phyloP scores from a whole-genome alignment of 192 early-diverging fungal species.

The Mycoemilia scoparia region DNA sequence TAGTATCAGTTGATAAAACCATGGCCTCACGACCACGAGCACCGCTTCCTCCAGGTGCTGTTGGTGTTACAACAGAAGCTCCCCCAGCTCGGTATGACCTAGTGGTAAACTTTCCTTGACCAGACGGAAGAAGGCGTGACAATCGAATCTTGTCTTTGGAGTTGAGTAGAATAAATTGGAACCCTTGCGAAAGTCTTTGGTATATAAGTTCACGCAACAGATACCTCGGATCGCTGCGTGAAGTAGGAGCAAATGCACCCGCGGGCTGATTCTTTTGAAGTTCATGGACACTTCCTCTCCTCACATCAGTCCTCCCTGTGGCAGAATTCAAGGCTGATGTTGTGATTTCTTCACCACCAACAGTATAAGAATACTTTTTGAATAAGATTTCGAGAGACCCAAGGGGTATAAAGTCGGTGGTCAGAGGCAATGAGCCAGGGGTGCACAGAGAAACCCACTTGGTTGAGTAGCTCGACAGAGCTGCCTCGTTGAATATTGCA shows the following conservation, averaged over 20 bases:
- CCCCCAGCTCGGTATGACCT: too few relatives aligned
- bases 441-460: conserved; percentile 84
- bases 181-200: conserved; percentile 83
- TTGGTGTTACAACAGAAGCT: background rate
- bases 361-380: conserved; percentile 38
- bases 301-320: too few relatives aligned
- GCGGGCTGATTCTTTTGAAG: conserved; percentile 6
- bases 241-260: background rate
- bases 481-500: conserved; percentile 47
- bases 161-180: conserved; percentile 56
- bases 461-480: conserved; percentile 36
- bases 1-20: too few relatives aligned
- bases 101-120: too few relatives aligned
- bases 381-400: conserved; percentile 53
- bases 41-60: background rate
- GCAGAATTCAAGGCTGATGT: too few relatives aligned
- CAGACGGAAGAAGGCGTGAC: background rate
- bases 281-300: conserved; percentile 9
- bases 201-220: conserved; percentile 70
- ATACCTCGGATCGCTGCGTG: conserved; percentile 22
- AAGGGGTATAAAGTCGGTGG: conserved; percentile 60
- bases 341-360: too few relatives aligned
- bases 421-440: conserved; percentile 85
- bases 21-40: conserved; percentile 2
- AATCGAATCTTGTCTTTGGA: background rate